These are phyloP conservation scores for Cladosporium colombiae DNA, from an alignment of 2,329 filamentous ascomycete genomes.

Conservation along the genomic window DNA sequence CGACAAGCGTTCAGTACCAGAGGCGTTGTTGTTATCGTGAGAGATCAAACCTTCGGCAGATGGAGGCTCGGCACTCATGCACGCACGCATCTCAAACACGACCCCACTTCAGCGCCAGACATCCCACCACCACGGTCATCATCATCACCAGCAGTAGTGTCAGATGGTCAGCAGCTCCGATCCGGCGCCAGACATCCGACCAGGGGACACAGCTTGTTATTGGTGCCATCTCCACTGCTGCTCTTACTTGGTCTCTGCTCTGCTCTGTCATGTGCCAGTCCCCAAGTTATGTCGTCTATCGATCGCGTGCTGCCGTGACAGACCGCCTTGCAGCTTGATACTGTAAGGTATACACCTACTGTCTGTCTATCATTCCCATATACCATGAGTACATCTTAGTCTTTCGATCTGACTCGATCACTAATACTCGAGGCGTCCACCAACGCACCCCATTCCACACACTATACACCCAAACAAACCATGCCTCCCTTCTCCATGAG, in stretches of 20 bases:
- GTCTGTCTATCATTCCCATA: background rate
- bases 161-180: conserved; percentile 9
- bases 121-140: background rate
- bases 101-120: background rate
- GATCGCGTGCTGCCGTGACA: background rate
- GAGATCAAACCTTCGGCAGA: conserved; percentile 1
- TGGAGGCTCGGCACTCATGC: background rate
- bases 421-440: background rate
- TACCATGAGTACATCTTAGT: conserved; percentile 15
- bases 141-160: background rate
- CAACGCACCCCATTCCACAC: background rate
- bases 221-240: background rate
- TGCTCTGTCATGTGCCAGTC: conserved; percentile 18
- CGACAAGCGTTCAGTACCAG: background rate
- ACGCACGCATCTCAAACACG: background rate
- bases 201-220: background rate
- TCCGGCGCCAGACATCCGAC: background rate
- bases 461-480: background rate
- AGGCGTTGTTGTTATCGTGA: background rate
- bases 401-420: background rate
- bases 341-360: background rate
- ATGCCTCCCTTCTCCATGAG: conserved; percentile 29
- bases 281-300: conserved; percentile 1
- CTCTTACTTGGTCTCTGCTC: background rate
- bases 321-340: background rate